Conservation (phyloP, 129 eudicot species). For the Saposhnikovia divaricata region DNA sequence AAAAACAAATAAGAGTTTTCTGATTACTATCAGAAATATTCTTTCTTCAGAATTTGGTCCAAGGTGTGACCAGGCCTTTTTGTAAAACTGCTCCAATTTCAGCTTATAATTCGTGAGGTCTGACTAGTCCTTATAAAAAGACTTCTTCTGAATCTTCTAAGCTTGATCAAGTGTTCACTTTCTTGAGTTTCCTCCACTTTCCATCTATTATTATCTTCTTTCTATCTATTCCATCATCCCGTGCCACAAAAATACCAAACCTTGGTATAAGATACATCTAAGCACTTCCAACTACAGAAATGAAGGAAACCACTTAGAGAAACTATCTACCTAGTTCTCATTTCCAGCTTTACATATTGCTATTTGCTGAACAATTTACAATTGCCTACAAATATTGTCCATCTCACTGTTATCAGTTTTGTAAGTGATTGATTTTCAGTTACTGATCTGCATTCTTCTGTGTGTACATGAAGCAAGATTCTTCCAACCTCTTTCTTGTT, state of each 20-base stretch:
- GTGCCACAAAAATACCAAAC: background rate
- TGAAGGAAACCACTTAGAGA: background rate
- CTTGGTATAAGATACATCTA: background rate
- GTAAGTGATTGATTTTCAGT: background rate
- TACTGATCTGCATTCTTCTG: background rate
- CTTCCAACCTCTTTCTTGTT: background rate
- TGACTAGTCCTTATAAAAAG: background rate
- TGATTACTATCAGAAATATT: background rate
- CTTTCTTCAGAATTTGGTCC: background rate
- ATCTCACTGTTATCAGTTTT: background rate
- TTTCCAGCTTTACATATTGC: background rate
- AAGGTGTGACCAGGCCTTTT: background rate
- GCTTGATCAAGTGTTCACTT: background rate
- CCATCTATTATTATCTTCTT: background rate
- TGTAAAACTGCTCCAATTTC: background rate
- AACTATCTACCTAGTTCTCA: background rate
- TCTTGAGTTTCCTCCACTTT: too few species aligned
- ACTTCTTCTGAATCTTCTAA: background rate
- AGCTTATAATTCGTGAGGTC: background rate
- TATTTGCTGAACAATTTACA: background rate
- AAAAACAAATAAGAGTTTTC: background rate
- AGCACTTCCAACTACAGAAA: background rate
- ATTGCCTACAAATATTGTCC: background rate
- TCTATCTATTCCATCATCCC: background rate
- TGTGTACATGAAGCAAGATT: background rate